phyloP scores from a whole-genome alignment of 2,329 filamentous ascomycete genomes.

The Colletotrichum endophyticum region DNA sequence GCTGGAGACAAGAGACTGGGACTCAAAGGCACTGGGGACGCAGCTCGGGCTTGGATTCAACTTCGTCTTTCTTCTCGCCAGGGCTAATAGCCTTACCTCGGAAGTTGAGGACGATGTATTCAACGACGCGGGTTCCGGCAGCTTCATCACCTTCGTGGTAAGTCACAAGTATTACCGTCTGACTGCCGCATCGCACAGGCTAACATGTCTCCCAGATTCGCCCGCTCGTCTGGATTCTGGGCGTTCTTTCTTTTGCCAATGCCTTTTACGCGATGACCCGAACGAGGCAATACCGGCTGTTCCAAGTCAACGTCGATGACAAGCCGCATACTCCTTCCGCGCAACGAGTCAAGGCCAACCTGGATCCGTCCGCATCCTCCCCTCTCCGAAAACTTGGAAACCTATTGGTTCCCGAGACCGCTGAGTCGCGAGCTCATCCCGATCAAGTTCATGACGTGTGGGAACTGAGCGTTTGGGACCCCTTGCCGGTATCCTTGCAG shows the following conservation, averaged over 20 bases:
- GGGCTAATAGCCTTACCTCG: constrained; percentile 71
- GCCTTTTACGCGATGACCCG: constrained; percentile 82
- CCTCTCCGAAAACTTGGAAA: constrained; percentile 77
- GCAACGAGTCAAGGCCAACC: constrained; percentile 86
- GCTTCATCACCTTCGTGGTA: constrained; percentile 68
- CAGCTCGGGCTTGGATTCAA: constrained; percentile 80
- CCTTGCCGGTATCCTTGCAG: constrained; percentile 79
- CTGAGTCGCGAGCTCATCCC: constrained; percentile 84
- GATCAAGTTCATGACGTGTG: constrained; percentile 86
- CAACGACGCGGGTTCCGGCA: constrained; percentile 67
- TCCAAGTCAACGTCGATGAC: constrained; percentile 83
- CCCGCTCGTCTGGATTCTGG: constrained; percentile 73
- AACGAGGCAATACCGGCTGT: constrained; percentile 87
- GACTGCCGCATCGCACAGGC: neutral
- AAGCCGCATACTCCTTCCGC: constrained; percentile 83
- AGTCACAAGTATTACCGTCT: constrained; percentile 29
- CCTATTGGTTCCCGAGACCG: constrained; percentile 70
- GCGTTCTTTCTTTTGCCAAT: constrained; percentile 73
- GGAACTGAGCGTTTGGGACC: constrained; percentile 95
- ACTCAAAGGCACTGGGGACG: constrained; percentile 78
- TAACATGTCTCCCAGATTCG: constrained; percentile 56
- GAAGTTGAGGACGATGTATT: constrained; percentile 81
- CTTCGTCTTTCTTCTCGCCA: constrained; percentile 78
- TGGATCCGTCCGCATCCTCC: constrained; percentile 77
- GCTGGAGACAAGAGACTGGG: constrained; percentile 89